Evolutionary conservation across 1,284 basidiomycete species (phyloP).

Genomic region (Leccinum griseonigrum): DNA sequence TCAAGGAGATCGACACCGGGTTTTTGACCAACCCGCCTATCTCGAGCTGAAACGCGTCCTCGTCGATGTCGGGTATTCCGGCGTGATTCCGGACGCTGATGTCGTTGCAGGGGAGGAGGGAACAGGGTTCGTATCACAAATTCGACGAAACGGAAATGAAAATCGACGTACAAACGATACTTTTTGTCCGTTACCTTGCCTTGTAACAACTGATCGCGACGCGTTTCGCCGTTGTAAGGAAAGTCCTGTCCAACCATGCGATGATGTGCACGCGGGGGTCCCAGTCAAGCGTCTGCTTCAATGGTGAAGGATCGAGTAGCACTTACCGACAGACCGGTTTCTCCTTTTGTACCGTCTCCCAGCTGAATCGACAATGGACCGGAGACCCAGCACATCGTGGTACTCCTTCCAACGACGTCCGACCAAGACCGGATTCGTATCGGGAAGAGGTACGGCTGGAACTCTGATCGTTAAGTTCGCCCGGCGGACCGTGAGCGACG

Average conservation of each 20-base stretch:
- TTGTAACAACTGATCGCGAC: conserved; percentile 12
- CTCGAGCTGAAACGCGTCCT: conserved; percentile 13
- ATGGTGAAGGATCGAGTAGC: neutral
- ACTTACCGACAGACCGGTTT: conserved; percentile 52
- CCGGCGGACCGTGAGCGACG: neutral
- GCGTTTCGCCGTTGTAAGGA: conserved; percentile 18
- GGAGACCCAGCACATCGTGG: conserved; percentile 48
- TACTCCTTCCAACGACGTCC: conserved; percentile 54
- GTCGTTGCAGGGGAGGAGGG: no score
- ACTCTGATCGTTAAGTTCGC: conserved; percentile 27
- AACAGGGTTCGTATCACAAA: neutral
- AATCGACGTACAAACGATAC: conserved; percentile 16
- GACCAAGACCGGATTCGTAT: conserved; percentile 51
- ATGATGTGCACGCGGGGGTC: neutral
- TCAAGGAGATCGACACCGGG: conserved; percentile 13
- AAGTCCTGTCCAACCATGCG: conserved; percentile 9
- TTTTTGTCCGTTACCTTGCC: conserved; percentile 19
- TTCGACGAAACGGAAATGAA: neutral
- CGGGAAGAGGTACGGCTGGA: conserved; percentile 48
- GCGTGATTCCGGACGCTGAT: conserved; percentile 16
- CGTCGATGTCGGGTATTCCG: conserved; percentile 17
- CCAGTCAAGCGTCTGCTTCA: neutral
- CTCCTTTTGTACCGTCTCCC: conserved; percentile 50
- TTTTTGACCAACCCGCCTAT: conserved; percentile 16
- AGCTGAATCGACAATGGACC: conserved; percentile 49